phyloP scores from a whole-genome alignment of 2,329 filamentous ascomycete species.

The Colletotrichum lupini region DNA sequence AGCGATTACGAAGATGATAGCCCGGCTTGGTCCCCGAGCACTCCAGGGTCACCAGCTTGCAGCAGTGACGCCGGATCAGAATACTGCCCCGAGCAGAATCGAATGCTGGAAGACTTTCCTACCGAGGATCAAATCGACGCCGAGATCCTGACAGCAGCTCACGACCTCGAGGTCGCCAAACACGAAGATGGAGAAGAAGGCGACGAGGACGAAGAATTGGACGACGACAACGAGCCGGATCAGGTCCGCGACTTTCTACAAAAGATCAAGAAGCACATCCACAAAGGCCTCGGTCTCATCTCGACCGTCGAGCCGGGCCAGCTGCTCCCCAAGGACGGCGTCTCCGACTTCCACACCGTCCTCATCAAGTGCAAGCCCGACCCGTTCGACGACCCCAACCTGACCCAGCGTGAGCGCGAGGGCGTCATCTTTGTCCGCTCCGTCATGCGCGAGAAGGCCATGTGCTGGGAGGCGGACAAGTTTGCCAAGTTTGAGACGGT shows the following conservation, averaged over 20 bases:
- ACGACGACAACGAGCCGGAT: constrained; percentile 15
- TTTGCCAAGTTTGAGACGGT: constrained; percentile 38
- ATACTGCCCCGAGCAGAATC: not conserved
- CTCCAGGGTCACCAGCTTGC: not conserved
- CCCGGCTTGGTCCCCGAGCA: not conserved
- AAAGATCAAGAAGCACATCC: constrained; percentile 39
- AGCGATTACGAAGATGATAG: not conserved
- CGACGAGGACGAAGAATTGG: not conserved
- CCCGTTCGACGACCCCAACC: not conserved
- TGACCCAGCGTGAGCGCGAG: constrained; percentile 7
- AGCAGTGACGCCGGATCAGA: not conserved
- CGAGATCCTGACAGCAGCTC: not conserved
- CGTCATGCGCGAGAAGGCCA: constrained; percentile 38
- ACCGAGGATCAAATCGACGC: not conserved
- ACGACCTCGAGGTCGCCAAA: not conserved
- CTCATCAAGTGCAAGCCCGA: constrained; percentile 38
- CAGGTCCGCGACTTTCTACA: constrained; percentile 31
- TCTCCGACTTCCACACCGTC: constrained; percentile 38
- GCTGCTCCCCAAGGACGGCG: constrained; percentile 6
- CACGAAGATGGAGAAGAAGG: not conserved
- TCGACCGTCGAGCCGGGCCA: constrained; percentile 25
- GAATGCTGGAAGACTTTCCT: not conserved
- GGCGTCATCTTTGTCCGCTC: constrained; percentile 29
- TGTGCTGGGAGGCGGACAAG: constrained; percentile 38
- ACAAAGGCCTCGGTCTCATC: constrained; percentile 38